phyloP scores from a whole-genome alignment of 2,329 filamentous ascomycete genomes.

The Paecilomyces variotii region DNA sequence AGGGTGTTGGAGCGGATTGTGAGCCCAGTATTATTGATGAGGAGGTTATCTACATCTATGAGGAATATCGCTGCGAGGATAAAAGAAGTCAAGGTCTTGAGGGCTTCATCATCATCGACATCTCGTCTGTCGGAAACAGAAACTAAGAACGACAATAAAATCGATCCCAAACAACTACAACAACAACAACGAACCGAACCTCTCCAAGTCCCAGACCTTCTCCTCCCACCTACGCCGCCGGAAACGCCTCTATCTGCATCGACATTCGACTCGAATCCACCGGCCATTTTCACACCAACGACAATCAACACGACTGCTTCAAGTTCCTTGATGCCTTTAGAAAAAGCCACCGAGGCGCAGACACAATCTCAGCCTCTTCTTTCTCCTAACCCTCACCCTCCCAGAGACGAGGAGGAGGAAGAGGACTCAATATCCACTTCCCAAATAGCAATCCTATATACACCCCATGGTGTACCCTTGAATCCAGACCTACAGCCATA shows the following conservation, averaged over 20 bases:
- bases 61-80: background rate
- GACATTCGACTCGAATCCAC: slow-evolving; percentile 1
- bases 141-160: background rate
- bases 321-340: too few relatives aligned
- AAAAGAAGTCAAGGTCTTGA: background rate
- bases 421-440: slow-evolving; percentile 22
- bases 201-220: background rate
- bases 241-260: background rate
- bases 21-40: background rate
- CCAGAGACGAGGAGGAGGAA: too few relatives aligned
- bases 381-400: background rate
- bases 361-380: background rate
- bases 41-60: background rate
- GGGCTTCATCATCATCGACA: background rate
- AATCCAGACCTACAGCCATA: slow-evolving; percentile 39
- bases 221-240: background rate
- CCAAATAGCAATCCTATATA: slow-evolving; percentile 39
- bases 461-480: slow-evolving; percentile 31
- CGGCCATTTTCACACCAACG: background rate
- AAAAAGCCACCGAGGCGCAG: too few relatives aligned
- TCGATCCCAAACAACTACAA: too few relatives aligned
- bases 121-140: background rate
- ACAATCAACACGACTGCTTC: background rate
- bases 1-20: background rate
- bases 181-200: background rate